These are phyloP conservation scores for Monosporascus ibericus DNA, from an alignment of 2,329 filamentous ascomycete genomes.

Conservation along the genomic window DNA sequence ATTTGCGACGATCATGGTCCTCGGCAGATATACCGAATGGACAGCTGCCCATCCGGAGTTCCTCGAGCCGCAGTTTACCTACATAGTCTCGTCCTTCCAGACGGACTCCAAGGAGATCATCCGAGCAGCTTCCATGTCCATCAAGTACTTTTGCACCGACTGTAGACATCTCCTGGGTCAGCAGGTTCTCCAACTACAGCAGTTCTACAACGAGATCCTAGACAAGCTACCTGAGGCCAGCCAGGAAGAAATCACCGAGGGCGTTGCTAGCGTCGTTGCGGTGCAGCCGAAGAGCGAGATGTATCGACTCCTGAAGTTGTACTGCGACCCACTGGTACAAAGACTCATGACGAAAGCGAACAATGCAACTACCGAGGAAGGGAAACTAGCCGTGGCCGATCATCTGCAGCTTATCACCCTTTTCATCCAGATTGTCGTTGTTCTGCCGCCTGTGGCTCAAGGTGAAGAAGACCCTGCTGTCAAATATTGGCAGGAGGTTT, in stretches of 20 bases:
- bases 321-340: slow-evolving; percentile 84
- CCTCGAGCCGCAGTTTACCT: slow-evolving; percentile 86
- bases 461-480: slow-evolving; percentile 81
- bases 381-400: slow-evolving; percentile 84
- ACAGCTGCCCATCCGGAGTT: slow-evolving; percentile 91
- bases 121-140: slow-evolving; percentile 83
- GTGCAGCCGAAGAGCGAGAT: slow-evolving; percentile 76
- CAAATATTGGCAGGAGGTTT: slow-evolving; percentile 92
- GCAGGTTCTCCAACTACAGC: slow-evolving; percentile 80
- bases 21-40: slow-evolving; percentile 97
- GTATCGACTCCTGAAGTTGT: slow-evolving; percentile 81
- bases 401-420: slow-evolving; percentile 88
- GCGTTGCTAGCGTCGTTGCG: slow-evolving; percentile 85
- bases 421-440: slow-evolving; percentile 68
- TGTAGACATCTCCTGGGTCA: slow-evolving; percentile 80
- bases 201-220: slow-evolving; percentile 85
- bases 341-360: slow-evolving; percentile 84
- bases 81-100: slow-evolving; percentile 89
- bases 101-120: slow-evolving; percentile 86
- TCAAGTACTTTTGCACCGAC: slow-evolving; percentile 96
- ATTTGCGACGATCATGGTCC: slow-evolving; percentile 96
- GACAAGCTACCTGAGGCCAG: slow-evolving; percentile 79
- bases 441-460: slow-evolving; percentile 64
- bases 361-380: slow-evolving; percentile 72
- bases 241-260: slow-evolving; percentile 94